Evolutionary conservation across 257 asterid genomes (phyloP), one percentile per base, ranked within the genome.

Genomic region (Lantana camara): DNA sequence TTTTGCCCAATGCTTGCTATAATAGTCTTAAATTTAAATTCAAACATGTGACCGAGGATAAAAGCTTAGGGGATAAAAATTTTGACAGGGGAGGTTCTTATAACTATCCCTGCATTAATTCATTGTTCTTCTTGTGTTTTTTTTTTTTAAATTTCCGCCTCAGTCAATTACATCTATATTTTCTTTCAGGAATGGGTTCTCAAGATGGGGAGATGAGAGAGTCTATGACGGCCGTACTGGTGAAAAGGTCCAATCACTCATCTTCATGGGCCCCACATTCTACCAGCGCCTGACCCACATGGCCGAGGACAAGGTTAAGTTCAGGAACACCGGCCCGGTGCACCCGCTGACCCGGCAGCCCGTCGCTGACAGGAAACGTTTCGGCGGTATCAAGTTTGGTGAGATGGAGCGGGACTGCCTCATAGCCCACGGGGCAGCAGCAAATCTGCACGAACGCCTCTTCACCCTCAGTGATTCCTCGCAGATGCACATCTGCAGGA

Each of bases 321-420:
- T 76, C 68, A 73, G 97, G 34, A 93, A 90, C 51, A 90, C 95
- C 0, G 99, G 99, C 9, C 96, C 96, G 0, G 99, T 93, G 46
- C 97, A 94, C 72, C 99, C 99, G 0, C 92, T 90, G 0, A 94
- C 99, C 8, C 96, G 96, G 2, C 99, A 94, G 81, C 99, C 97
- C 2, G 97, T 94, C 53, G 95, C 90, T 0, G 97, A 94, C 80
- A 74, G 97, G 71, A 94, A 90, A 73, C 90, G 97, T 0, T 88
- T 94, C 24, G 99, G 97, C 5, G 99, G 97, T 1, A 78, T 94
- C 21, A 94, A 94, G 41, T 90, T 94, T 17, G 96, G 99, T 0
- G 99, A 94, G 77, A 94, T 90, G 96, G 96, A 94, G 47, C 80
- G 99, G 0, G 99, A 90, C 67, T 93, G 99, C 59, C 92, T 88